Evolutionary conservation across 2,329 filamentous ascomycete genomes (phyloP).

Genomic region (Elsinoe ampelina): DNA sequence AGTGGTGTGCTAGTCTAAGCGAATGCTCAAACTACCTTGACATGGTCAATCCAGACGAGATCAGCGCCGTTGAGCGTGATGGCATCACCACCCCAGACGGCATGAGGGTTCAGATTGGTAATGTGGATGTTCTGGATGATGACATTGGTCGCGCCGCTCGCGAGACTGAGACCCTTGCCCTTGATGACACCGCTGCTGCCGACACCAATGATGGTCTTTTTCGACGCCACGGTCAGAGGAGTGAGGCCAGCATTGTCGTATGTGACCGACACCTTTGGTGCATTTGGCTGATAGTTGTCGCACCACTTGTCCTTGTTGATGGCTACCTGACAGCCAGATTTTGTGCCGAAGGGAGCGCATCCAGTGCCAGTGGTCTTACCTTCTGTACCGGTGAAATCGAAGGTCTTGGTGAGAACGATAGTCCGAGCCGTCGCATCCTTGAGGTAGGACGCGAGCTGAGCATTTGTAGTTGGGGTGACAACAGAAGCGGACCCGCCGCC

Average conservation of each 20-base stretch:
- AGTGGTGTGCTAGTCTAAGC: background rate
- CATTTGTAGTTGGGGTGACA: constrained; percentile 45
- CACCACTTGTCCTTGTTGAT: constrained; percentile 54
- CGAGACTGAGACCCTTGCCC: constrained; percentile 32
- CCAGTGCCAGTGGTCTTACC: constrained; percentile 43
- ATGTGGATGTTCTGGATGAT: constrained; percentile 31
- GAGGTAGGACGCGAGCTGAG: constrained; percentile 52
- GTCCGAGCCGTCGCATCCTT: constrained; percentile 44
- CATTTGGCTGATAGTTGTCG: constrained; percentile 18
- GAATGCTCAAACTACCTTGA: constrained; percentile 13
- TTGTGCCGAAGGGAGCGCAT: constrained; percentile 50
- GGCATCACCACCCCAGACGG: constrained; percentile 28
- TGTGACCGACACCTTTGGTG: constrained; percentile 22
- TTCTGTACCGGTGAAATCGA: constrained; percentile 47
- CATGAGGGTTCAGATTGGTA: constrained; percentile 25
- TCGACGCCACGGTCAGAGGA: constrained; percentile 31
- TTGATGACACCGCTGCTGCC: constrained; percentile 29
- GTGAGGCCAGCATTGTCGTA: constrained; percentile 44
- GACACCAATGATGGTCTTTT: constrained; percentile 32
- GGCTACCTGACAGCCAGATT: constrained; percentile 44
- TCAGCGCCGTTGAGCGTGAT: constrained; percentile 24
- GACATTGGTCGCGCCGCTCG: constrained; percentile 27
- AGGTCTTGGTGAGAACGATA: constrained; percentile 48
- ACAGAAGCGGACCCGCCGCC: constrained; percentile 47
- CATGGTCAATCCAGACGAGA: constrained; percentile 25